phyloP scores from a whole-genome alignment of 495 filamentous ascomycete genomes.

The Trypethelium eluteriae region DNA sequence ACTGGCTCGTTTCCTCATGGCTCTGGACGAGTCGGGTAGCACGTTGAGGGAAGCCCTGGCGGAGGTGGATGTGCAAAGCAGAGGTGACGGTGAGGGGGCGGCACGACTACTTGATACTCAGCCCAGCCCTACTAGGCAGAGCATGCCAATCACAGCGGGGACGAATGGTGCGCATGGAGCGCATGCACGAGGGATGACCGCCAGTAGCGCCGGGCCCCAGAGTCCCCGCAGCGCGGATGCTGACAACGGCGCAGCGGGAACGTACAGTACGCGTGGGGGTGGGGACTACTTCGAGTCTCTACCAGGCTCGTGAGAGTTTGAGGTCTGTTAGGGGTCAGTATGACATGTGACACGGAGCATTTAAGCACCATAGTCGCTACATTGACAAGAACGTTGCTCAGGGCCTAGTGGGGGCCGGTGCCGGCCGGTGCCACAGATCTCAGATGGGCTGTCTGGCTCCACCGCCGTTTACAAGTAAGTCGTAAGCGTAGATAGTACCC shows the following conservation, averaged over 20 bases:
- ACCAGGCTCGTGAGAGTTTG: background rate
- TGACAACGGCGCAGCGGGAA: background rate
- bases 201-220: background rate
- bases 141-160: background rate
- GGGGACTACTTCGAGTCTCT: conserved; percentile 1
- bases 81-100: background rate
- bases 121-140: background rate
- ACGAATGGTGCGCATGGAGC: conserved; percentile 5
- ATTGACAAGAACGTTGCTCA: too few relatives aligned
- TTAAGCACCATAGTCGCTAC: too few relatives aligned
- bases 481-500: background rate
- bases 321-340: background rate
- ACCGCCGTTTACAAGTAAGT: background rate
- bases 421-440: background rate
- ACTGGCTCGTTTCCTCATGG: conserved; percentile 83
- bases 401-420: too few relatives aligned
- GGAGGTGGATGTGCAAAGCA: conserved; percentile 14
- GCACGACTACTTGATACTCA: background rate
- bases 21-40: conserved; percentile 77
- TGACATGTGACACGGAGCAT: background rate
- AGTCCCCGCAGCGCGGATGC: conserved; percentile 6
- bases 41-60: conserved; percentile 70
- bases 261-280: background rate
- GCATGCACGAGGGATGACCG: background rate
- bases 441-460: background rate